Evolutionary conservation across 73 alveolate genomes (phyloP), one percentile per base, ranked within the genome.

Genomic region (Paramecium primaurelia): DNA sequence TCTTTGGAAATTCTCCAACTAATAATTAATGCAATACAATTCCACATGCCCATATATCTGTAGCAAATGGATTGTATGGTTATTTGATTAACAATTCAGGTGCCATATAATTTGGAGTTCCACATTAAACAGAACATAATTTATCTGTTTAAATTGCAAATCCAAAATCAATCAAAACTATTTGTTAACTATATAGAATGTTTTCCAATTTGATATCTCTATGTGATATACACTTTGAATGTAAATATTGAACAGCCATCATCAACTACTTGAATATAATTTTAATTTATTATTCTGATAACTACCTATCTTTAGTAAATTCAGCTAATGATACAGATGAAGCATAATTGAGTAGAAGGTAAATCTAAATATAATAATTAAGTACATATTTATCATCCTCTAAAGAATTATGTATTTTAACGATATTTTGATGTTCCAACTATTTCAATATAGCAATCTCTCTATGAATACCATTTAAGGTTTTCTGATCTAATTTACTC

Each of bases 1-100:
- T 45, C 26, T 80, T 80, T 26, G 44, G 71, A 20, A 80, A 80
- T 26, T 73, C 87, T 22, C 59, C 60, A 73, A 73, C 58, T 16
- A 73, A 22, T 44, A 80, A 26, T 40, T 44, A 45, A 45, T 80
- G 75, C 18, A 80, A 64, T 20, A 80, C 47, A 42, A 80, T 25
- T 9, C 91, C 91, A 80, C 91, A 80, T 22, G 91, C 71, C 71
- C 75, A 80, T 7, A 80, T 80, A 44, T 80, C 91, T 9, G 91
- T 6, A 3, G 91, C 71, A 14, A 42, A 45, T 45, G 91, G 91
- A 42, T 28, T 45, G 73, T 80, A 80, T 22, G 91, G 91, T 6
- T 45, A 36, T 64, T 80, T 80, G 4, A 42, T 25, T 47, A 26
- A 7, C 8, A 80, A 42, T n/a, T 80, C 91, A 32, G 91, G 91